Percentiles rank a stretch among this genome's conserved stretches.
Conservation (phyloP, 306 rosid species). For the Cucurbita maxima region DNA sequence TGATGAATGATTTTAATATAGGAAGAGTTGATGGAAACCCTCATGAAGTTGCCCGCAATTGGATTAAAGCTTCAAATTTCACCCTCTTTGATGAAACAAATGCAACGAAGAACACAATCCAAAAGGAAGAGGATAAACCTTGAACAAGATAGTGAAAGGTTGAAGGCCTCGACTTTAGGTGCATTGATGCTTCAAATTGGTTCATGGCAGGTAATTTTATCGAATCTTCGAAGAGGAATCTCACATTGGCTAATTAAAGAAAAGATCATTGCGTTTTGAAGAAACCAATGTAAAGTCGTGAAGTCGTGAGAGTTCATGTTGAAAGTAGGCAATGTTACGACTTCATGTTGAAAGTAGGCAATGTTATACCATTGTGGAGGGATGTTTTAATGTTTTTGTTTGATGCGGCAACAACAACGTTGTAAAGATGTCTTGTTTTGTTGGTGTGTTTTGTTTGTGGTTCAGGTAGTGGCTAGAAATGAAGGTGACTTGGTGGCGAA, state of each 20-base stretch:
- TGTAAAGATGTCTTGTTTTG: not conserved
- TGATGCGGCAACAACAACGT: not conserved
- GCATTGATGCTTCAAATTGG: not conserved
- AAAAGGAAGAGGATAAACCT: not conserved
- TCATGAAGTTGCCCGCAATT: not conserved
- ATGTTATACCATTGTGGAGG: no score
- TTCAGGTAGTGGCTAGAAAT: slow-evolving; percentile 1
- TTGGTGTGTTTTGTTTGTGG: not conserved
- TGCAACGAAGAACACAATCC: not conserved
- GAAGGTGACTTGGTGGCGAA: slow-evolving; percentile 5
- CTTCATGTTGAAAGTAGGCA: no score
- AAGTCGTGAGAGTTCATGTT: no score
- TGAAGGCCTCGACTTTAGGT: slow-evolving; percentile 5
- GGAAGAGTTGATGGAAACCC: not conserved
- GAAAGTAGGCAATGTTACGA: no score
- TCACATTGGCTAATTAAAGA: no score
- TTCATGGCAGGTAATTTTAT: not conserved
- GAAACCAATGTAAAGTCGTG: no score
- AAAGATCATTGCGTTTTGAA: no score
- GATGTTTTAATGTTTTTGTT: not conserved
- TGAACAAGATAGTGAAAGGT: not conserved
- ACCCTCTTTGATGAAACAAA: not conserved
- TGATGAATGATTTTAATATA: not conserved
- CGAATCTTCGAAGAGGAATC: not conserved
- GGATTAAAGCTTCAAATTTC: slow-evolving; percentile 1